Evolutionary conservation across 2,329 filamentous ascomycete genomes (phyloP), one percentile per base, ranked within the genome.

Genomic region (Aureobasidium sp.): DNA sequence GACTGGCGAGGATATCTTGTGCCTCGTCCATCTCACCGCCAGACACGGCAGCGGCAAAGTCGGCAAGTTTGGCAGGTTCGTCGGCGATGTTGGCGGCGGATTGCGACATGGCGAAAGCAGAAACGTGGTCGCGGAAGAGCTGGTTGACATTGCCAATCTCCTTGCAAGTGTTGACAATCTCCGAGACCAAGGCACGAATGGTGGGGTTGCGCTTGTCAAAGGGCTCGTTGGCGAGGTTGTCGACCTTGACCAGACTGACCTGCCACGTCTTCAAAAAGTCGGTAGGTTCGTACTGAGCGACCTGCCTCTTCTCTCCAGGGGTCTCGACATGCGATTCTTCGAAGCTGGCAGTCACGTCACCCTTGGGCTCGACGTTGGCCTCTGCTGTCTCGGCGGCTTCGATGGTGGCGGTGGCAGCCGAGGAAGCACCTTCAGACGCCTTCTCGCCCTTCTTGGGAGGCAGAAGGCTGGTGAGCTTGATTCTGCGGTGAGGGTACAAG

Each of bases 151-250:
- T 86, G 8, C 91, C 91, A 51, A 98, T 89, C 68, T 97, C 90
- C 72, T 96, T 97, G 77, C 96, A 97, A 0, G 95, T 93, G 67
- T 96, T 97, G 66, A 98, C 90, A 57, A 98, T 97, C 72, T 98
- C 94, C 64, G 91, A 95, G 45, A 91, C 93, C 40, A 98, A 83
- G 11, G 93, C 93, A 53, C 89, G 85, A 56, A 97, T 90, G 29
- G 93, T 84, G 16, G 85, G 85, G 64, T 86, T 93, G 71, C 91
- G 94, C 65, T 89, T 85, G 68, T 97, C 93, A 66, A 88, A 88
- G 0, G 90, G 85, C 64, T 95, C 86, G 63, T 98, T 93, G 0
- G 78, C 76, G 51, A 98, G 77, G 62, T 98, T 98, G 57, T 97
- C 90, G 34, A 97, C 90, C 61, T 95, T 94, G 60, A 95, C 93